Evolutionary conservation across 345 rosid species (phyloP).

Genomic region (Aquilaria malaccensis): DNA sequence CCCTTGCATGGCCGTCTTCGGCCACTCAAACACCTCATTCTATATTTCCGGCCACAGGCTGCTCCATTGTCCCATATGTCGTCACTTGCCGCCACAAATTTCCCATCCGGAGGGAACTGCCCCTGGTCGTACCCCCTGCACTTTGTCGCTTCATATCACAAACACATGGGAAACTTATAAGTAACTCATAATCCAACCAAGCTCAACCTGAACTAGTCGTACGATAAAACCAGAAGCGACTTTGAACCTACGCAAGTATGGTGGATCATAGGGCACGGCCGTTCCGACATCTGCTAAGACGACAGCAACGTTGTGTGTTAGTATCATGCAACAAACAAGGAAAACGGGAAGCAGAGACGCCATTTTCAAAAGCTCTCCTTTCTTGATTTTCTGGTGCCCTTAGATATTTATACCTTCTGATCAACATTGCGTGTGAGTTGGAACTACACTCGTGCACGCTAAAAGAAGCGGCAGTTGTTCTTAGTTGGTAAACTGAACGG

Average conservation of each 20-base stretch:
- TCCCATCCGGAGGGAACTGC: slow-evolving; percentile 22
- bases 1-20: slow-evolving; percentile 24
- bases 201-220: no score
- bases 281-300: slow-evolving; percentile 25
- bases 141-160: slow-evolving; percentile 16
- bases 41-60: slow-evolving; percentile 21
- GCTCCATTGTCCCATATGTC: slow-evolving; percentile 37
- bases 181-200: no score
- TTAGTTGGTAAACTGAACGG: no score
- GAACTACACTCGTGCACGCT: no score
- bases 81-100: slow-evolving; percentile 22
- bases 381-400: no score
- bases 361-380: not conserved
- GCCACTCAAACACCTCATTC: slow-evolving; percentile 32
- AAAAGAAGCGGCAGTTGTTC: no score
- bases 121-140: slow-evolving; percentile 17
- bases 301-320: not conserved
- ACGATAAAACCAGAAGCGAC: no score
- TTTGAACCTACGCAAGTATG: slow-evolving; percentile 19
- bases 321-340: not conserved
- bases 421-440: no score
- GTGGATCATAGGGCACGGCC: slow-evolving; percentile 17
- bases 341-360: not conserved
- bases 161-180: no score
- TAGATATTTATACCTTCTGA: no score